Percentiles rank a stretch among this genome's conserved stretches.
These are phyloP conservation scores for Taiwanofungus camphoratus DNA, from an alignment of 1,284 basidiomycete species.

Conservation along the genomic window DNA sequence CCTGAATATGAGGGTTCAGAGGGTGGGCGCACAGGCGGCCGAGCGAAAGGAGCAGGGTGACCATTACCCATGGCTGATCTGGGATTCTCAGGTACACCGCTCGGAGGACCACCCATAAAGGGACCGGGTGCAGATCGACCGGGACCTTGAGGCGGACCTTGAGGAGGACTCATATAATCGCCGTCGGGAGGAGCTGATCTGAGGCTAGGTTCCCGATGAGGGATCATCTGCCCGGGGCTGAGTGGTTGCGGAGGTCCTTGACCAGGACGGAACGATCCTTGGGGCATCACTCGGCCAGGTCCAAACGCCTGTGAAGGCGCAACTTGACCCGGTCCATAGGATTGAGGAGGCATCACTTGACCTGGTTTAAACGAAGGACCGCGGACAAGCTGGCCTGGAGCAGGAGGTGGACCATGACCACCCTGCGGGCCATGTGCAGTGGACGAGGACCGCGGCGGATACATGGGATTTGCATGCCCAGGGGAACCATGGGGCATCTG, in stretches of 20 bases:
- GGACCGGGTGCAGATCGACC: conserved; percentile 3
- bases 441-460: conserved; percentile 20
- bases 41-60: conserved; percentile 8
- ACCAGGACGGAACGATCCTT: conserved; percentile 20
- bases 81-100: conserved; percentile 6
- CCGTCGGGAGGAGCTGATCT: conserved; percentile 2
- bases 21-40: conserved; percentile 28
- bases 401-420: not conserved
- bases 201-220: conserved; percentile 8
- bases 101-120: conserved; percentile 8
- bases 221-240: conserved; percentile 16
- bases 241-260: conserved; percentile 12
- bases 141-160: conserved; percentile 14
- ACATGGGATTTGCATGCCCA: conserved; percentile 11
- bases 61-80: conserved; percentile 9
- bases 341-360: conserved; percentile 4
- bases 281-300: conserved; percentile 26
- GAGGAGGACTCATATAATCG: conserved; percentile 4
- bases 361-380: conserved; percentile 8
- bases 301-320: conserved; percentile 11
- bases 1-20: conserved; percentile 34
- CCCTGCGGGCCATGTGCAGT: conserved; percentile 5
- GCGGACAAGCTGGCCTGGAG: conserved; percentile 1
- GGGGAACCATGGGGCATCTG: conserved; percentile 19
- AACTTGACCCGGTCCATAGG: conserved; percentile 5